Conservation (phyloP, 2,329 filamentous ascomycete species). For the Pseudogymnoascus sp. region DNA sequence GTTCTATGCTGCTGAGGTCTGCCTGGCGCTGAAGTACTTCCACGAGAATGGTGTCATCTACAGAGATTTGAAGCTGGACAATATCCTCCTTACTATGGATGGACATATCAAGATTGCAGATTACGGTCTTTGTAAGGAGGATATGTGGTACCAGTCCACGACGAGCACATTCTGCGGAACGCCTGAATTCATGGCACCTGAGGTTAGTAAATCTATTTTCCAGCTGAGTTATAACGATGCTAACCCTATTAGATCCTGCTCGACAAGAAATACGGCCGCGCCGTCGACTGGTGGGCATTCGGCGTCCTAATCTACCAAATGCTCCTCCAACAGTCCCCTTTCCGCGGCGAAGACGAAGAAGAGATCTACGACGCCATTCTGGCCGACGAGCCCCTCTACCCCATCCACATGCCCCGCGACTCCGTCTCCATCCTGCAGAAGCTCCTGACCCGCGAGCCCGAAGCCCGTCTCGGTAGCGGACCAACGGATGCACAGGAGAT, state of each 20-base stretch:
- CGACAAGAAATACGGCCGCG: conserved; percentile 96
- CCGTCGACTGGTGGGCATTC: conserved; percentile 99
- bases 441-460: conserved; percentile 88
- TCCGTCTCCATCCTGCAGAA: conserved; percentile 97
- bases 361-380: conserved; percentile 99
- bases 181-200: conserved; percentile 99
- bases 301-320: conserved; percentile 99
- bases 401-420: conserved; percentile 97
- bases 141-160: conserved; percentile 98
- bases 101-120: conserved; percentile 98
- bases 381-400: conserved; percentile 93
- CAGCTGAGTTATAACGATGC: conserved; percentile 17
- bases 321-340: conserved; percentile 96
- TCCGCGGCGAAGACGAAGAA: conserved; percentile 97
- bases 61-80: conserved; percentile 70
- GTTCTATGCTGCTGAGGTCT: conserved; percentile 98
- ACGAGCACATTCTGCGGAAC: conserved; percentile 98
- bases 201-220: conserved; percentile 49
- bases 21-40: conserved; percentile 96
- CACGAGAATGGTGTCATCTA: conserved; percentile 99
- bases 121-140: conserved; percentile 98
- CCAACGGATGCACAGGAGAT: conserved; percentile 97
- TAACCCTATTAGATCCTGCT: conserved; percentile 65
- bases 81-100: conserved; percentile 89
- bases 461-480: conserved; percentile 84